phyloP scores from a whole-genome alignment of 2,329 filamentous ascomycete species.

The Alternaria sp. region DNA sequence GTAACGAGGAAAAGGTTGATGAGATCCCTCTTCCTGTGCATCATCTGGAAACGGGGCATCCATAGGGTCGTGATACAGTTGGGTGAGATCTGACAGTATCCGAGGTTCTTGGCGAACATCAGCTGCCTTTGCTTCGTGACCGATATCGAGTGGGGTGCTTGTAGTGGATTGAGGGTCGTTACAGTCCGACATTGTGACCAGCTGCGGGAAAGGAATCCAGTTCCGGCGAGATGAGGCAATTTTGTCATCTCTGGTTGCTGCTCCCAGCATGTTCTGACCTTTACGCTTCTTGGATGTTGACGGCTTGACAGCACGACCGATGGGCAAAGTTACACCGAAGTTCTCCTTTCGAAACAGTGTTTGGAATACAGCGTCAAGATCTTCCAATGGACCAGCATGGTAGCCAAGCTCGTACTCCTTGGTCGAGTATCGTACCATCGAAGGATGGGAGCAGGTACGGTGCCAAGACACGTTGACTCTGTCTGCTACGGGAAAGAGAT shows the following conservation, averaged over 20 bases:
- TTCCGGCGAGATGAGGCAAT: not conserved
- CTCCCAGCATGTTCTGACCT: slow-evolving; percentile 1
- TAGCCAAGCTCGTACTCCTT: slow-evolving; percentile 23
- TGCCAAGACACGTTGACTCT: slow-evolving; percentile 33
- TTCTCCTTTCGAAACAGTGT: slow-evolving; percentile 9
- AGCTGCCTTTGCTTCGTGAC: not conserved
- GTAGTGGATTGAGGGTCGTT: not conserved
- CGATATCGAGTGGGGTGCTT: not conserved
- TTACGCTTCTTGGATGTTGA: slow-evolving; percentile 13
- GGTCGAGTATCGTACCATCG: slow-evolving; percentile 26
- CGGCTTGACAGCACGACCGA: slow-evolving; percentile 10
- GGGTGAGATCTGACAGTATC: not conserved
- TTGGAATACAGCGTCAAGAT: slow-evolving; percentile 21
- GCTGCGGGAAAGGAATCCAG: not conserved
- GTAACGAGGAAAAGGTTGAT: not conserved
- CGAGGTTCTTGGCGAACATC: not conserved
- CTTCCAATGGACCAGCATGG: slow-evolving; percentile 22
- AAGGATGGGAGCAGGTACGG: slow-evolving; percentile 7
- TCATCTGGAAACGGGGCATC: not conserved
- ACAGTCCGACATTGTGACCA: not conserved
- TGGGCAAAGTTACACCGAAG: slow-evolving; percentile 2
- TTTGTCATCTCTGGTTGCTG: not conserved
- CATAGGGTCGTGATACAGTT: not conserved
- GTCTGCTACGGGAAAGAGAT: slow-evolving; percentile 5
- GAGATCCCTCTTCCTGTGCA: not conserved